Evolutionary conservation across 805 yeast species (phyloP), one percentile per base, ranked within the genome.

Genomic region (Grigorovia yakushimaensis): DNA sequence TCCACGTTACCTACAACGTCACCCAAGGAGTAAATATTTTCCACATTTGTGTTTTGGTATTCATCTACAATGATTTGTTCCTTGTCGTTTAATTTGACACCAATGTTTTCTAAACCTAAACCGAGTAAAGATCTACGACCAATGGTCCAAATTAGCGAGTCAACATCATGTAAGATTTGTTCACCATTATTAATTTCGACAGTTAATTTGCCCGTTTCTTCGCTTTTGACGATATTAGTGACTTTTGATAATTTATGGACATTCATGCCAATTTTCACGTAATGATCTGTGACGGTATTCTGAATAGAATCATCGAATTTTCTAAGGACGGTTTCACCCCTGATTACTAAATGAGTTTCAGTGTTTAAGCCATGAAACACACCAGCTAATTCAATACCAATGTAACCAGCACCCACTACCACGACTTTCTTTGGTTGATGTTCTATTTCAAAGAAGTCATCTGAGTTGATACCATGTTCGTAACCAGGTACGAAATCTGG

Each of bases 341-440:
- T 82, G 52, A 91, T 85, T 51, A 91, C 77, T 66, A 93, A 65
- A 64, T 86, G 91, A 42, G 95, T 83, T 55, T 91, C 88, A 15
- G 91, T 64, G 17, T 95, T 95, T 51, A 93, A 74, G 21, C 88
- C 88, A 54, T 85, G 76, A 79, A 93, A 91, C 41, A 93, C 88
- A 52, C 98, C 98, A 6, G 97, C 84, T 45, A 93, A 76, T 71
- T 93, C 99, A 43, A 88, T 84, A 49, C 96, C 98, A 64, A 93
- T 93, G 70, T 93, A 93, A 41, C 99, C 99, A 37, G 96, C 96
- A 57, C 99, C 99, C 11, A 93, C 96, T 51, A 93, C 75, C 1
- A 94, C 98, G 24, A 91, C 98, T 43, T 81, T 76, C 67, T 88
- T 82, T 45, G 99, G 98, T 69, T 89, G 97, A 43, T 69, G 61